Base-by-base conservation (phyloP, 2,329 filamentous ascomycete species). In the Alternaria postmessia region DNA sequence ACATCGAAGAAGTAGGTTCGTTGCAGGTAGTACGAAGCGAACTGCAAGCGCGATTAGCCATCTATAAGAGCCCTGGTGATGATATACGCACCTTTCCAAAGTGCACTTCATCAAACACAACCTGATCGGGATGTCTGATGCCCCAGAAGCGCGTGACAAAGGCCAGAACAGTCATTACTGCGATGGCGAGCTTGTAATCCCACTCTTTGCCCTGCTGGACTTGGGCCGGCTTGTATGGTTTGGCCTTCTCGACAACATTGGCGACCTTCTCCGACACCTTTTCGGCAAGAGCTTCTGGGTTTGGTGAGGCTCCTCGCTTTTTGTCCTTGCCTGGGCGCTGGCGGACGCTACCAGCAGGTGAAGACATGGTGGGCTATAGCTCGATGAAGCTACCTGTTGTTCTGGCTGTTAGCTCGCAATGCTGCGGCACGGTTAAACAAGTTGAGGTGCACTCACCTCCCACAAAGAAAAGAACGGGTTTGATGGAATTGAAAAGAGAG, bases 1-100 rank as follows among this genome's bases (percentile, higher is more conserved):
- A 99, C 95, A 83, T 99, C 95, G 88, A 99, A 99, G 86, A 99
- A 99, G 84, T 98, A 99, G 64, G 93, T 97, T 73, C 93, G 91
- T 82, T 97, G 90, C 71, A 99, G 89, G 79, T 99, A 99, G 79
- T 90, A 88, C 12, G 86, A 88, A 66, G 82, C 83, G 66, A 85
- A 84, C 81, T 84, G 59, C 22, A 18, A 12, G 26, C 20, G 24
- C 20, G 30, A 56, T 76, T 58, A 76, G 73, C 67, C 26, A 64
- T 26, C 34, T 51, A 7, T 30, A 32, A 28, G 24, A 24, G 30
- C 12, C 8, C 14, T 22, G 12, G 16, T 8, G 8, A 18, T 14
- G 7, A 20, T 11, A 5, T 24, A 46, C 85, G 61, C 84, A 97
- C 94, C 91, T 99, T 99, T 83, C 95, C 95, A 80, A 99, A 99